These are phyloP conservation scores for Aspergillus aculeatinus DNA, from an alignment of 2,329 filamentous ascomycete species.

Conservation along the genomic window DNA sequence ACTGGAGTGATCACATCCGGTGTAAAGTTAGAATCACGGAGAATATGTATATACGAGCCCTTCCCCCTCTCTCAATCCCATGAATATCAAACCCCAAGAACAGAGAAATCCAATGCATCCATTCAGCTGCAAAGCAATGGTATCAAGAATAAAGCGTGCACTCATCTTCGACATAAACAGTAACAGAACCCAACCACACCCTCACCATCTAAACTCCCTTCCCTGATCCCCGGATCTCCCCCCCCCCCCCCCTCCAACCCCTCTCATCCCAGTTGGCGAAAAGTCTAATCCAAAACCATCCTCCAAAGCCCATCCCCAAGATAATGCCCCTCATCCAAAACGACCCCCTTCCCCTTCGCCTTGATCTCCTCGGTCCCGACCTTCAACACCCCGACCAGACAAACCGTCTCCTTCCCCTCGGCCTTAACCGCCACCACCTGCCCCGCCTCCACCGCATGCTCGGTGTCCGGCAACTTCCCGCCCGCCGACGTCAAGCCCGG, in stretches of 20 bases:
- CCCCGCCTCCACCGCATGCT: conserved; percentile 69
- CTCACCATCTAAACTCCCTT: too few species aligned
- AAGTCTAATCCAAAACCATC: conserved; percentile 56
- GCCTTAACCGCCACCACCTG: conserved; percentile 85
- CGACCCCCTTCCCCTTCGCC: conserved; percentile 88
- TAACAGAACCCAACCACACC: too few species aligned
- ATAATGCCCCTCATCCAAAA: conserved; percentile 91
- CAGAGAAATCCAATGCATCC: neutral
- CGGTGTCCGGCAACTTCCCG: conserved; percentile 68
- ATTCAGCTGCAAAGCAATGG: neutral
- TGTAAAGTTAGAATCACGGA: too few species aligned
- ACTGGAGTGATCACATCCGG: too few species aligned
- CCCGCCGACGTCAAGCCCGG: conserved; percentile 84
- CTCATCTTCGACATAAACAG: too few species aligned
- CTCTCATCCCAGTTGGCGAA: neutral
- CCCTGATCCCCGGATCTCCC: too few species aligned
- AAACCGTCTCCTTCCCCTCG: conserved; percentile 90
- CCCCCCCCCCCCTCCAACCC: neutral
- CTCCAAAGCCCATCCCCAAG: conserved; percentile 93
- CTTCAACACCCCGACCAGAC: conserved; percentile 80
- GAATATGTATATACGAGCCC: conserved; percentile 8
- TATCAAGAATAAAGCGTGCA: too few species aligned
- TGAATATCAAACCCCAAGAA: too few species aligned
- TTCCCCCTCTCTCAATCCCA: too few species aligned
- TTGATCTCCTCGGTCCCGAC: conserved; percentile 89